phyloP scores from a whole-genome alignment of 371 early-diverging fungal species.

The Actinomortierella ambigua region DNA sequence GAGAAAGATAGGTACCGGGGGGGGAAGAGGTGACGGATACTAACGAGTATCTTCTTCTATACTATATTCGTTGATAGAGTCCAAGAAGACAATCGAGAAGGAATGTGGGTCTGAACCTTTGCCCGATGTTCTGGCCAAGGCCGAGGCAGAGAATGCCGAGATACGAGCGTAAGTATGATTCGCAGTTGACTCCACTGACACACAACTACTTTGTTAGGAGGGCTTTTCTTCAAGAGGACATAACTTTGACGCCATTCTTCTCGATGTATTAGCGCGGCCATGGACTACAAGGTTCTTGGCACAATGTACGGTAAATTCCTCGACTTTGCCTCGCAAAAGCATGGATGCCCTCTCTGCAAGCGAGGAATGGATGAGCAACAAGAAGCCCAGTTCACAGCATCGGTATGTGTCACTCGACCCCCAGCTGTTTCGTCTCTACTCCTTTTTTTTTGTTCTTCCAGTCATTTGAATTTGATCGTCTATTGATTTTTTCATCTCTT shows the following conservation, averaged over 20 bases:
- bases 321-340: constrained; percentile 46
- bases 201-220: no score
- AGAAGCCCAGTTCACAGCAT: constrained; percentile 35
- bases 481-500: background rate
- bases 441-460: background rate
- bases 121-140: constrained; percentile 24
- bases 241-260: no score
- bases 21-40: no score
- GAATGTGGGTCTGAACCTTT: constrained; percentile 21
- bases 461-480: background rate
- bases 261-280: no score
- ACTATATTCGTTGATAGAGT: constrained; percentile 7
- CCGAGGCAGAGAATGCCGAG: constrained; percentile 30
- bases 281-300: background rate
- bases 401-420: background rate
- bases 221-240: no score
- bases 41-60: no score
- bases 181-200: no score
- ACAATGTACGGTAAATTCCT: constrained; percentile 46
- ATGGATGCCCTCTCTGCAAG: constrained; percentile 46
- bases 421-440: background rate
- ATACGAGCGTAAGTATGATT: constrained; percentile 36
- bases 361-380: constrained; percentile 39
- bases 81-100: constrained; percentile 8
- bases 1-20: no score